Conservation (phyloP, 164 flowering plant species). For the Annona squamosa region DNA sequence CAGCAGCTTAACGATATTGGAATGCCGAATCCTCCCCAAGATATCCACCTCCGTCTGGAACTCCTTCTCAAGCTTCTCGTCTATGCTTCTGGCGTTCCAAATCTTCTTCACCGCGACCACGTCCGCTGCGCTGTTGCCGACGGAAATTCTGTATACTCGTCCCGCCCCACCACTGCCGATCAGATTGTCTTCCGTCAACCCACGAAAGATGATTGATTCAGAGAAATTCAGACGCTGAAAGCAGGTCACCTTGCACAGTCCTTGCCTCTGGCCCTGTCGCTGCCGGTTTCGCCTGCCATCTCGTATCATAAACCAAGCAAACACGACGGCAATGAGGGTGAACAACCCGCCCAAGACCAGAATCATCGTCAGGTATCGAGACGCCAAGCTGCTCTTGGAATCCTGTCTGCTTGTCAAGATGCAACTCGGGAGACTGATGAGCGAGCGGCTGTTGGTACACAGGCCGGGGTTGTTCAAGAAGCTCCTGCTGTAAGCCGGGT, state of each 20-base stretch:
- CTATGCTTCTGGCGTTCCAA: conserved; percentile 36
- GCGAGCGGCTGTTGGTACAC: conserved; percentile 31
- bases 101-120: conserved; percentile 75
- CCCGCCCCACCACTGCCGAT: conserved; percentile 89
- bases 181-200: conserved; percentile 45
- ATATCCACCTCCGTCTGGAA: conserved; percentile 64
- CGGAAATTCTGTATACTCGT: conserved; percentile 47
- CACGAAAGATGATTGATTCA: conserved; percentile 39
- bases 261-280: conserved; percentile 11
- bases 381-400: conserved; percentile 19
- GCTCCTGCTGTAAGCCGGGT: conserved; percentile 42
- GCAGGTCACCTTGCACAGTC: conserved; percentile 61
- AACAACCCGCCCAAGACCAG: conserved; percentile 17
- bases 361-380: conserved; percentile 27
- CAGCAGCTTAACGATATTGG: conserved; percentile 66
- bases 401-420: background rate
- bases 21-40: conserved; percentile 61
- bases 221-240: conserved; percentile 63
- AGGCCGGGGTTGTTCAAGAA: conserved; percentile 61
- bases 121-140: conserved; percentile 23
- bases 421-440: conserved; percentile 25
- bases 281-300: conserved; percentile 7
- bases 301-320: conserved; percentile 23
- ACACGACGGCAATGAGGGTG: conserved; percentile 12
- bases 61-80: conserved; percentile 44